These are phyloP conservation scores for Erodium trifolium DNA, from an alignment of 441 rosid species.

Conservation along the genomic window DNA sequence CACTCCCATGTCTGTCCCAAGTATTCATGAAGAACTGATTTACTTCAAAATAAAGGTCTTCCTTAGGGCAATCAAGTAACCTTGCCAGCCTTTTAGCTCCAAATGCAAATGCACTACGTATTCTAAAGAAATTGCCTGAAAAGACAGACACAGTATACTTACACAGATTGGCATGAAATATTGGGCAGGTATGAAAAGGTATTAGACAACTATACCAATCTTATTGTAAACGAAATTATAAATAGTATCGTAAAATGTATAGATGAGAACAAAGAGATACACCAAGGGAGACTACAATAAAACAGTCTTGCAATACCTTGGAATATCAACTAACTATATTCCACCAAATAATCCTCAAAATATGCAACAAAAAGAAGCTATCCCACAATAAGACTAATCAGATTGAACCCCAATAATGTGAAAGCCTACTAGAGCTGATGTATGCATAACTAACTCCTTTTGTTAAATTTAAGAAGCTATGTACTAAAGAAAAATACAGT, in stretches of 20 bases:
- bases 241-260: background rate
- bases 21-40: slow-evolving; percentile 87
- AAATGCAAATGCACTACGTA: slow-evolving; percentile 97
- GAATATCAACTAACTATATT: background rate
- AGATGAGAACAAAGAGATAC: background rate
- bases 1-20: slow-evolving; percentile 96
- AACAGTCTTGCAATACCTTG: background rate
- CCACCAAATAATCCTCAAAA: background rate
- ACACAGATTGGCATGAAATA: slow-evolving; percentile 14
- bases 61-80: slow-evolving; percentile 80
- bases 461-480: background rate
- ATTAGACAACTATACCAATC: background rate
- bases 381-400: background rate
- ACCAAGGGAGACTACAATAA: background rate
- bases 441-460: background rate
- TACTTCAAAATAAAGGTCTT: slow-evolving; percentile 59
- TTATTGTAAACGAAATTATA: background rate
- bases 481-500: background rate
- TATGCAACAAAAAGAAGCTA: background rate
- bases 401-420: background rate
- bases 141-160: slow-evolving; percentile 10
- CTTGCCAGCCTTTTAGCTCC: slow-evolving; percentile 91
- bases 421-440: background rate
- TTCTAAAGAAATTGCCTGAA: slow-evolving; percentile 94
- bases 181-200: slow-evolving; percentile 4